Percentiles rank a stretch among this genome's conserved stretches.
Evolutionary conservation across 306 rosid species (phyloP).

Genomic region (Cercis canadensis): DNA sequence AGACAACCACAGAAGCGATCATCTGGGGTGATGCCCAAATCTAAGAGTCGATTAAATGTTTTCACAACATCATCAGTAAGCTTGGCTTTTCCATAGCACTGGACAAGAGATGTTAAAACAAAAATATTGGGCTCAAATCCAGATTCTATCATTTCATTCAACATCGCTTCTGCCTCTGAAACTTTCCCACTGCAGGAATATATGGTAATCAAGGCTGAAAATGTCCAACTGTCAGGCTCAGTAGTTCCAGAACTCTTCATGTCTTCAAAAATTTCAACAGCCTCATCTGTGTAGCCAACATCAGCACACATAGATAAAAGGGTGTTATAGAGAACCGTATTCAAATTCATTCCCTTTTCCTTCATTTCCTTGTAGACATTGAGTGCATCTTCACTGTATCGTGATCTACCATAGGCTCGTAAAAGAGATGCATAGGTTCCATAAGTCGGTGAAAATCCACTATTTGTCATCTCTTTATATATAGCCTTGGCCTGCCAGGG

Average conservation of each 20-base stretch:
- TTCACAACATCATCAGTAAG: constrained; percentile 77
- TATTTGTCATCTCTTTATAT: constrained; percentile 69
- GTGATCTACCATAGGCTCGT: constrained; percentile 70
- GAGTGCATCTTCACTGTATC: constrained; percentile 70
- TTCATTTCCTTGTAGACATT: constrained; percentile 79
- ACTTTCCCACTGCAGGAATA: constrained; percentile 76
- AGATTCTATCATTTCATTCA: constrained; percentile 78
- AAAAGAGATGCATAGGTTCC: constrained; percentile 75
- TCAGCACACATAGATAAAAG: constrained; percentile 87
- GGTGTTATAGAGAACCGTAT: constrained; percentile 65
- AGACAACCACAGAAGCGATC: constrained; percentile 86
- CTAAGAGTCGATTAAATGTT: constrained; percentile 62
- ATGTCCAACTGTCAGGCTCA: constrained; percentile 82
- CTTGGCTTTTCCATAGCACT: constrained; percentile 91
- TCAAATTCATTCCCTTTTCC: constrained; percentile 64
- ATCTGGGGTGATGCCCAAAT: constrained; percentile 68
- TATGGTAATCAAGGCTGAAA: constrained; percentile 82
- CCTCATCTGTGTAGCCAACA: constrained; percentile 66
- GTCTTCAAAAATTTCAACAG: constrained; percentile 66
- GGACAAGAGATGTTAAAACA: constrained; percentile 81
- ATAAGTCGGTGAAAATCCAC: constrained; percentile 64
- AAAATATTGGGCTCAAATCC: constrained; percentile 74
- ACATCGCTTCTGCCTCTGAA: constrained; percentile 63
- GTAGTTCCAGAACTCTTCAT: constrained; percentile 66
- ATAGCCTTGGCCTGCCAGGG: constrained; percentile 75